Conservation (phyloP, 495 filamentous ascomycete species). For the Penicillium cosmopolitanum region DNA sequence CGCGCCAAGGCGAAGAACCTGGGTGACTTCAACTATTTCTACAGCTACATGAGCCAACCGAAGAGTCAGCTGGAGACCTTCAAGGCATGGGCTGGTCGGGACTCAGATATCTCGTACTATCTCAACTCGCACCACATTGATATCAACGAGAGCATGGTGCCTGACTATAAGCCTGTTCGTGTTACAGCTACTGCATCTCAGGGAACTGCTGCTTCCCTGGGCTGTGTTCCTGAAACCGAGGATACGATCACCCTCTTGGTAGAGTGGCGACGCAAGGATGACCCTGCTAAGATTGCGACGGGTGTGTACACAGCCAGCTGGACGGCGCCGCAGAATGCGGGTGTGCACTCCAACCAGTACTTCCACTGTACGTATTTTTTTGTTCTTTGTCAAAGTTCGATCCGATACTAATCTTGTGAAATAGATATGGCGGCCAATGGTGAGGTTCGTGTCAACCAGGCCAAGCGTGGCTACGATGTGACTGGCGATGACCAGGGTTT, state of each 20-base stretch:
- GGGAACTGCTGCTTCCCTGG: constrained; percentile 71
- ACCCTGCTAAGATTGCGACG: constrained; percentile 70
- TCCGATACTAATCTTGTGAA: constrained; percentile 10
- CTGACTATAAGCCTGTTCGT: constrained; percentile 73
- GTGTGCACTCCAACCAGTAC: constrained; percentile 93
- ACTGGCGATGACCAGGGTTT: constrained; percentile 75
- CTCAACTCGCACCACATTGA: constrained; percentile 94
- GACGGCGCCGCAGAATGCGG: constrained; percentile 90
- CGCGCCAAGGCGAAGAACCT: constrained; percentile 68
- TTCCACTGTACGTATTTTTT: constrained; percentile 68
- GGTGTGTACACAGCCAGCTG: constrained; percentile 95
- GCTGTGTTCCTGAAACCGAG: constrained; percentile 79
- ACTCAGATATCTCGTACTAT: constrained; percentile 93
- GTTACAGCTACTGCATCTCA: constrained; percentile 77
- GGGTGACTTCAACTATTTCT: constrained; percentile 97
- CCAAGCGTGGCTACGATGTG: constrained; percentile 94
- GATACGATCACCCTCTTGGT: constrained; percentile 92
- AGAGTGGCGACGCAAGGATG: constrained; percentile 77
- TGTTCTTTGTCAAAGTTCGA: not conserved
- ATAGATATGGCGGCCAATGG: constrained; percentile 75
- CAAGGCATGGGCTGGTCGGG: constrained; percentile 91
- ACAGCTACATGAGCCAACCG: constrained; percentile 95
- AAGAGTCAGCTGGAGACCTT: constrained; percentile 93
- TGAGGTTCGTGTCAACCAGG: constrained; percentile 89
- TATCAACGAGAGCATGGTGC: constrained; percentile 87